phyloP scores from a whole-genome alignment of 179 eudicot species.

The Gypsophila paniculata region DNA sequence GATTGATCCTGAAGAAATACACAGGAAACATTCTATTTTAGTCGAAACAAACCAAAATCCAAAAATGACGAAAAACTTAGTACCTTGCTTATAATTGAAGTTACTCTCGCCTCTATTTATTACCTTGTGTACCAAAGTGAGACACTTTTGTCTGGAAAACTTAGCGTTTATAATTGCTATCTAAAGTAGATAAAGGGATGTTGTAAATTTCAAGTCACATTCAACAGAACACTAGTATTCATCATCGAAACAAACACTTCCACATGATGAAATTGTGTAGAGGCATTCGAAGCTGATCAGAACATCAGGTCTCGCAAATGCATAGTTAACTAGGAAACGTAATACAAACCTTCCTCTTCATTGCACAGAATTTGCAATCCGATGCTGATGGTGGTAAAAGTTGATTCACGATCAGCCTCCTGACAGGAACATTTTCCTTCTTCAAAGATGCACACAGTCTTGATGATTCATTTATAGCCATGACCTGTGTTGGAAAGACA shows the following conservation, averaged over 20 bases:
- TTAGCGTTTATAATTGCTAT: background rate
- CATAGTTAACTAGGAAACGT: background rate
- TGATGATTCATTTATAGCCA: constrained; percentile 93
- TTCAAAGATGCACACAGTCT: constrained; percentile 78
- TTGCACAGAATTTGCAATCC: constrained; percentile 92
- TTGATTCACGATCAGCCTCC: constrained; percentile 89
- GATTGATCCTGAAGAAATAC: constrained; percentile 62
- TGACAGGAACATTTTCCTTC: constrained; percentile 91
- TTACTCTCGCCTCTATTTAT: background rate
- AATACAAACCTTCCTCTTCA: constrained; percentile 84
- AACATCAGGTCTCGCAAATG: background rate
- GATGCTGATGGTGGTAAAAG: constrained; percentile 90
- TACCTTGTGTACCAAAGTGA: background rate
- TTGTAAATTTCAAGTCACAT: background rate
- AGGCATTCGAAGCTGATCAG: background rate
- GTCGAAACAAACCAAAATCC: background rate
- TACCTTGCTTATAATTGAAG: background rate
- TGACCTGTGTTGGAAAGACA: constrained; percentile 45
- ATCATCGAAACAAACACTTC: background rate
- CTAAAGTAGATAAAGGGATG: background rate
- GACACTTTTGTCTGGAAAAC: background rate
- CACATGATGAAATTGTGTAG: background rate
- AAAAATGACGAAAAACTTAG: too few species aligned
- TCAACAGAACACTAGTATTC: background rate
- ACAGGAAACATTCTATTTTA: constrained; percentile 8